Base-by-base conservation (phyloP, 805 yeast genomes). In the Nakazawaea pomicola region DNA sequence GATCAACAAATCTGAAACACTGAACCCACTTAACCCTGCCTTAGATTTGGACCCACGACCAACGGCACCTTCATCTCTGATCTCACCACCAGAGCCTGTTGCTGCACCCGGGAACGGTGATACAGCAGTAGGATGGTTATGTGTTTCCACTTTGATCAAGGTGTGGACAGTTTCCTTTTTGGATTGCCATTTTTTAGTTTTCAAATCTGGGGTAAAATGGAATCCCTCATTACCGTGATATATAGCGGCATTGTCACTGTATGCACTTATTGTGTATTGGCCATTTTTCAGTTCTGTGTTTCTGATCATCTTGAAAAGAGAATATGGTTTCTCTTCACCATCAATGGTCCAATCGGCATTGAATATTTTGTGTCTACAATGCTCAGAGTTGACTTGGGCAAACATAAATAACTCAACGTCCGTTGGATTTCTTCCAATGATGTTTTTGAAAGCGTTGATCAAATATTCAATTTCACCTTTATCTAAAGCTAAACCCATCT, bases 101-200 rank as follows among this genome's bases (percentile, higher is more conserved):
- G 99, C 95, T 24, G 99, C 99, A 63, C 99, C 99, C 3, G 99
- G 90, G 66, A 88, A 93, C 30, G 99, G 99, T 18, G 98, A 91
- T 4, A 93, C 97, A 1, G 99, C 99, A 19, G 99, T 93, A 41
- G 99, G 99, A 63, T 93, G 99, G 67, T 93, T 93, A 64, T 93
- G 99, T 19, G 99, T 93, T 67, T 93, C 99, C 39, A 93, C 99
- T 62, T 93, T 93, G 57, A 90, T 86, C 51, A 93, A 69, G 56
- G 95, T 87, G 49, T 90, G 93, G 16, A 91, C 95, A 36, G 67
- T 69, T 66, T 93, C 99, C 49, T 74, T 73, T 45, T 67, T 73
- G 16, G 91, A 71, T 29, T 66, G 64, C 95, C 97, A 93, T 52
- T 72, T 73, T 53, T 83, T 77, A 31, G 86, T 68, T 36, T 68